Percentiles rank a stretch among this genome's conserved stretches.
phyloP scores from a whole-genome alignment of 2,329 filamentous ascomycete species.

The Pseudophaeomoniella oleicola region DNA sequence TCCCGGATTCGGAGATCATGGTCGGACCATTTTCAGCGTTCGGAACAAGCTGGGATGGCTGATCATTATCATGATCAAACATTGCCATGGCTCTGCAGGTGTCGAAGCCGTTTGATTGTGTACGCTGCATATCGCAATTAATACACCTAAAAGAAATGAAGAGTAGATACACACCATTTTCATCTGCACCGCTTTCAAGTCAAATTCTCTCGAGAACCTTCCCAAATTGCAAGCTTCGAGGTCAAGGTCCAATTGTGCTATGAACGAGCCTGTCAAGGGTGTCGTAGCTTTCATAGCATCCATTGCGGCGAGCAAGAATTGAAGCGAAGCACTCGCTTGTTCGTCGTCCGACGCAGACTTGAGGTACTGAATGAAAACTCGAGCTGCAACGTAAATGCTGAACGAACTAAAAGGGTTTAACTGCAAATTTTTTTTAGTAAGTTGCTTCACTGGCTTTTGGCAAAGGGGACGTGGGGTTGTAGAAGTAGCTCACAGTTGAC shows the following conservation, averaged over 20 bases:
- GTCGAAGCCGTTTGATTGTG: conserved; percentile 1
- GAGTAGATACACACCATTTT: conserved; percentile 5
- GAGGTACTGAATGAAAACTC: conserved; percentile 93
- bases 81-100: conserved; percentile 1
- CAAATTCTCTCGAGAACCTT: conserved; percentile 9
- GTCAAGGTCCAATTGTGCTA: conserved; percentile 86
- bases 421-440: too few species aligned
- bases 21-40: too few species aligned
- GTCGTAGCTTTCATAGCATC: conserved; percentile 77
- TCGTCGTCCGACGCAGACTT: conserved; percentile 79
- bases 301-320: conserved; percentile 83
- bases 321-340: conserved; percentile 64
- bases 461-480: background rate
- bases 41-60: background rate
- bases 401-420: conserved; percentile 95
- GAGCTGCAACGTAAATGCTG: conserved; percentile 86
- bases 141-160: too few species aligned
- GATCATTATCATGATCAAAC: background rate
- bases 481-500: conserved; percentile 46
- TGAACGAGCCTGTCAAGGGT: conserved; percentile 83
- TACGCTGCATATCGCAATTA: too few species aligned
- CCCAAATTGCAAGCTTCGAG: conserved; percentile 44
- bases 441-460: too few species aligned
- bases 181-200: conserved; percentile 4
- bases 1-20: too few species aligned